Evolutionary conservation across 2,329 filamentous ascomycete species (phyloP), one percentile per base, ranked within the genome.

Genomic region (Tolypocladium nubicola): DNA sequence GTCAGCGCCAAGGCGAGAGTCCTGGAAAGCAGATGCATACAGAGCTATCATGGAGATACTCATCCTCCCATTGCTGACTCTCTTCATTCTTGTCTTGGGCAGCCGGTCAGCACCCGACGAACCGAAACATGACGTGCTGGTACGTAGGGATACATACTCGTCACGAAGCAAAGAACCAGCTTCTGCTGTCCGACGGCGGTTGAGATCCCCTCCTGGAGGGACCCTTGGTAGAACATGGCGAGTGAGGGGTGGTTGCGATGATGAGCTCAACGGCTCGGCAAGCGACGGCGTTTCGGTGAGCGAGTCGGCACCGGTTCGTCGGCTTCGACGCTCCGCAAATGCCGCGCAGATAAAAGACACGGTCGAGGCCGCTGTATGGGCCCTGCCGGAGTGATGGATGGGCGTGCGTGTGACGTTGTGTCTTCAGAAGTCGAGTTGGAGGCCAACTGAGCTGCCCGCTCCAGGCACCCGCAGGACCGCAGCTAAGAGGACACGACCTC

Each of bases 121-220:
- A 54, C 49, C 26, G 56, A 21, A 19, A 33, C 35, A 39, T 8
- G 54, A 35, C 50, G 50, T 53, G 47, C 54, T 21, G 19, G 56
- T 6, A 4, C 14, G 21, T 56, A 14, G 8, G 21, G 14, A 4
- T 7, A 63, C 76, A 62, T 71, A 90, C 89, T 87, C 67, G 85
- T 83, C 38, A 96, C 86, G 71, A 97, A 95, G 73, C 90, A 96
- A 37, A 89, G 81, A 0, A 97, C 88, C 21, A 88, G 79, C 71
- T 93, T 95, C 59, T 83, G 77, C 69, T 92, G 79, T 59, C 83
- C 81, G 8, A 97, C 79, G 14, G 92, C 90, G 23, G 82, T 77
- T 38, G 82, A 79, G 64, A 97, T 95, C 58, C 90, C 92, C 65
- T 87, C 86, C 65, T 95, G 88, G 23, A 97, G 73, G 60, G 84